Base-by-base conservation (phyloP, 192 early-diverging fungal genomes). In the Geranomyces variabilis region DNA sequence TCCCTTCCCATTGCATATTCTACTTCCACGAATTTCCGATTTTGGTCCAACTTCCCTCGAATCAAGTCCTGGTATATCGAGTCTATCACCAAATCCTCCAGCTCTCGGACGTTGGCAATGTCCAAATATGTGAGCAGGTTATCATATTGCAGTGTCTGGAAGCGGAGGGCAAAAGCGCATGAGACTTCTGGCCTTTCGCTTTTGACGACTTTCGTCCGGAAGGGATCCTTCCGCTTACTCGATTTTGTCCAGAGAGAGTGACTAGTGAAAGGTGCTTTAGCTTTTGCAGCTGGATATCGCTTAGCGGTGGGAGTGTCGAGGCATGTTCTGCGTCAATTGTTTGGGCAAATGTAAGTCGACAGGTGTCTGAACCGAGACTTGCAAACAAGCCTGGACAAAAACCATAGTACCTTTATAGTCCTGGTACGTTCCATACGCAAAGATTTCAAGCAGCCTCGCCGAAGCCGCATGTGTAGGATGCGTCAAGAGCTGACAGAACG, bases 11-110 rank as follows among this genome's bases (percentile, higher is more conserved):
- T 94, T n/a, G 92, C 84, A 36, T 85, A 88, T 70, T 92, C 88
- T 0, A 95, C 85, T 63, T 91, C 88, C 43, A 95, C 61, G 53
- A 83, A 87, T 56, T 89, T 84, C 65, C 83, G 73, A 58, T 90
- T 89, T 68, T 95, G 93, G 74, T 95, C 93, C 44, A 95, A 78
- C 79, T 91, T 94, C 30, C 92, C 93, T 36, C 79, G 83, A 55
- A 95, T 75, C 8, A 95, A 77, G 56, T 86, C 87, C 64, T 91
- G 89, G 63, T 95, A 94, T 34, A 95, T 89, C 29, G 92, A 88
- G 57, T 92, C 91, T 67, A 95, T 95, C 70, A 95, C 91, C 60
- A 95, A 76, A 75, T 95, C 93, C 67, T 95, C 93, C 36, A 95
- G 79, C 51, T 93, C 89, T 41, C 93, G 85, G 10, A 94, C 86